Conservation (phyloP, 345 rosid species). For the Eucalyptus grandis region DNA sequence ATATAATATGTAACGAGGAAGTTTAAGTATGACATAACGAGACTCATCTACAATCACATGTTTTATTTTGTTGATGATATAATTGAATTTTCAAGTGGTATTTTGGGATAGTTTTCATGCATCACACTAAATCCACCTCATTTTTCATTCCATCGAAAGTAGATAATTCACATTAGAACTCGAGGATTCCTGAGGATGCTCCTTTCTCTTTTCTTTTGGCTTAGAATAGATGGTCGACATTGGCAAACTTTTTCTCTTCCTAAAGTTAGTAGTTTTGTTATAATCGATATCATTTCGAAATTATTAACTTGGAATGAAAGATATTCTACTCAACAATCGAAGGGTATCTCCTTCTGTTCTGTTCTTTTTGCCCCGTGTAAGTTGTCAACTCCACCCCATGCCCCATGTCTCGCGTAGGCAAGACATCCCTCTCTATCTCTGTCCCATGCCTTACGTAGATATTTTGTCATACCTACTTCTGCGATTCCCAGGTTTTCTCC, state of each 20-base stretch:
- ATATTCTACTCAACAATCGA: neutral
- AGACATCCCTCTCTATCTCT: neutral
- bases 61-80: neutral
- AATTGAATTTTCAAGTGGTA: neutral
- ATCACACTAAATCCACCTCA: accelerated
- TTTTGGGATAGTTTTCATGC: neutral
- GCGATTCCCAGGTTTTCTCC: neutral
- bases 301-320: neutral
- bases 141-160: neutral
- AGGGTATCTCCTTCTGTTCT: neutral
- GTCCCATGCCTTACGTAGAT: neutral
- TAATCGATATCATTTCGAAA: neutral
- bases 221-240: neutral
- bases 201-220: neutral
- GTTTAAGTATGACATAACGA: neutral
- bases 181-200: neutral
- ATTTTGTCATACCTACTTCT: neutral
- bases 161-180: neutral
- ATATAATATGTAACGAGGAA: neutral
- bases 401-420: neutral
- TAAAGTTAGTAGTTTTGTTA: neutral
- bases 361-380: neutral
- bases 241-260: neutral
- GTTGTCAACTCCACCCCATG: neutral
- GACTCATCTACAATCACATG: neutral